Base-by-base conservation (phyloP, 306 rosid species). In the Pterocarpus santalinus region DNA sequence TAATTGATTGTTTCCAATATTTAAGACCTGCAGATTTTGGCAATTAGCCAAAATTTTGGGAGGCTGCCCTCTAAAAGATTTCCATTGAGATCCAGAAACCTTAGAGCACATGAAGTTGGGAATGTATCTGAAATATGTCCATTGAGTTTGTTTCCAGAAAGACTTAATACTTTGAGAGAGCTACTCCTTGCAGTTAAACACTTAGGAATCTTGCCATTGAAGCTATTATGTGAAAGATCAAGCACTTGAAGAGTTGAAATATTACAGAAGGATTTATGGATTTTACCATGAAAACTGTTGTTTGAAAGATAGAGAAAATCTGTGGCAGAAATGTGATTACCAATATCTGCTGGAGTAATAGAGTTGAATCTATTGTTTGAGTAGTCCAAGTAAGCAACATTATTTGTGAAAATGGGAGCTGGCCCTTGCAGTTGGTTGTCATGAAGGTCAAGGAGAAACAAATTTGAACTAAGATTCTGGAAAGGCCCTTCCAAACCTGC, bases 211-310 rank as follows among this genome's bases (percentile, higher is more conserved):
- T 7, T 33, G 7, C 81, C 86, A 22, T 2, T 7, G 0, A 89
- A 60, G 3, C 0, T 32, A 12, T 89, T 87, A 4, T 79, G 0
- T 1, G 90, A 87, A 61, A 90, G 75, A 85, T 90, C 87, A 2
- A 90, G 80, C n/a, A 82, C 38, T 2, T 11, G 10, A 33, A 87
- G 86, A 60, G 0, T 1, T 8, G 68, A 57, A 6, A 57, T 38
- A 5, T 69, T 82, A 68, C 90, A 87, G 0, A 87, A 3, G 30
- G 90, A 87, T 61, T 30, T 47, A 36, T 69, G 87, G 12, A 87
- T 83, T 13, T 35, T 0, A 10, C 62, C 76, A 0, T 62, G 72
- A 43, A 85, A 73, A 41, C 17, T 51, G 7, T 85, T 85, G 73
- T 78, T 73, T 39, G 88, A 72, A 16, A 85, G 63, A 34, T 58